Evolutionary conservation across 192 early-diverging fungal genomes (phyloP).

Genomic region (Thamnidium elegans): DNA sequence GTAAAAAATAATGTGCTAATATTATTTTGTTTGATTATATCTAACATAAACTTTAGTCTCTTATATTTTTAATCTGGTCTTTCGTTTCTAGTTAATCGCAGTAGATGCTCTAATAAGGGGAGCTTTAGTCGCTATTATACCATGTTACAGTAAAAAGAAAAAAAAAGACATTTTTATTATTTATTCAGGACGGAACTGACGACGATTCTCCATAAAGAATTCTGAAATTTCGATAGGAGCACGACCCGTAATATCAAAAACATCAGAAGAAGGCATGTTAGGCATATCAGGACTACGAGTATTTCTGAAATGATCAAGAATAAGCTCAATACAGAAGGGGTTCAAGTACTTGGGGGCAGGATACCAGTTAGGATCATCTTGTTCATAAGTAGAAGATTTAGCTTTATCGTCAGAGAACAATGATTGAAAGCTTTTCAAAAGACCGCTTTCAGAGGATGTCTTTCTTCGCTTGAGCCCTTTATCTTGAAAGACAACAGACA

Average conservation of each 20-base stretch:
- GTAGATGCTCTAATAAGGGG: too few relatives aligned
- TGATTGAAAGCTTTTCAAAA: background rate
- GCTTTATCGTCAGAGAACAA: too few relatives aligned
- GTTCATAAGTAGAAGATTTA: background rate
- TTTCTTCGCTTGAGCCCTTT: background rate
- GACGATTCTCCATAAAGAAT: slow-evolving; percentile 3
- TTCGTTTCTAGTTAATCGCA: too few relatives aligned
- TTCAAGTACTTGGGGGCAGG: background rate
- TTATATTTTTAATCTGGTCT: too few relatives aligned
- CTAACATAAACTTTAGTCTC: too few relatives aligned
- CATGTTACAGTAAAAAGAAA: too few relatives aligned
- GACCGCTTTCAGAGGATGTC: background rate
- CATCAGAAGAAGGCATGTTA: background rate
- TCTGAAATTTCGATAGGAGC: background rate
- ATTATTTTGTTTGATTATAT: too few relatives aligned
- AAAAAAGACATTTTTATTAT: too few relatives aligned
- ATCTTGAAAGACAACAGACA: background rate
- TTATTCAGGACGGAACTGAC: background rate
- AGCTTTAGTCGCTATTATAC: too few relatives aligned
- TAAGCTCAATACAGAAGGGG: background rate
- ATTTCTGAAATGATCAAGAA: background rate
- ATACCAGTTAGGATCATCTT: background rate
- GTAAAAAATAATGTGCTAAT: too few relatives aligned
- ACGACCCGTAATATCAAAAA: background rate
- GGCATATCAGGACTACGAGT: background rate